Percentiles rank a stretch among this genome's conserved stretches.
Conservation (phyloP, 2,329 filamentous ascomycete genomes). For the Allantophomopsis lycopodina region DNA sequence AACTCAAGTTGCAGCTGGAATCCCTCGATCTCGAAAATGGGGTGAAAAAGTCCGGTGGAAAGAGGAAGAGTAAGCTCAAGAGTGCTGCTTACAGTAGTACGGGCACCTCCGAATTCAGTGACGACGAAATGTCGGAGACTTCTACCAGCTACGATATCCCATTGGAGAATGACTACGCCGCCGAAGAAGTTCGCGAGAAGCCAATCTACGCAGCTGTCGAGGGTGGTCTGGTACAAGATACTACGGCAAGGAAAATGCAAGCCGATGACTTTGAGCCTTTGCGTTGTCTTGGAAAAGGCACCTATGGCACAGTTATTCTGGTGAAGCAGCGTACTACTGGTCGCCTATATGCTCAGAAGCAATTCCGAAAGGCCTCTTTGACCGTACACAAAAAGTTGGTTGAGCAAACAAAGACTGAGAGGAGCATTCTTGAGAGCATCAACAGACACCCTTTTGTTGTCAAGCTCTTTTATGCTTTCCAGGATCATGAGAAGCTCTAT, state of each 20-base stretch:
- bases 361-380: constrained; percentile 93
- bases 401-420: constrained; percentile 95
- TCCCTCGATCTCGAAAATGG: constrained; percentile 51
- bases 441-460: constrained; percentile 96
- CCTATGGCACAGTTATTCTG: constrained; percentile 86
- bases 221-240: constrained; percentile 34
- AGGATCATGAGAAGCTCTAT: constrained; percentile 95
- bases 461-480: constrained; percentile 95
- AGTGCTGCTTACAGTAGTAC: constrained; percentile 36
- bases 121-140: constrained; percentile 48
- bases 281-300: constrained; percentile 88
- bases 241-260: constrained; percentile 62
- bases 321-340: constrained; percentile 85
- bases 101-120: constrained; percentile 29
- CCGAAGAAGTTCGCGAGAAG: constrained; percentile 36
- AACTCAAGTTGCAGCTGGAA: constrained; percentile 70
- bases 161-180: constrained; percentile 75
- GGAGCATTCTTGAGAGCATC: constrained; percentile 86
- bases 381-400: constrained; percentile 92
- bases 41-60: constrained; percentile 34
- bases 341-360: constrained; percentile 90
- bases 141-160: constrained; percentile 75
- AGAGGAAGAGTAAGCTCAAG: constrained; percentile 40
- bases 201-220: constrained; percentile 30
- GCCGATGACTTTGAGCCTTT: constrained; percentile 82